A percentile compares a stretch with the other conserved stretches of the same genome.
These are phyloP conservation scores for Rhynchosporium secalis DNA, from an alignment of 2,329 filamentous ascomycete species.

Conservation along the genomic window DNA sequence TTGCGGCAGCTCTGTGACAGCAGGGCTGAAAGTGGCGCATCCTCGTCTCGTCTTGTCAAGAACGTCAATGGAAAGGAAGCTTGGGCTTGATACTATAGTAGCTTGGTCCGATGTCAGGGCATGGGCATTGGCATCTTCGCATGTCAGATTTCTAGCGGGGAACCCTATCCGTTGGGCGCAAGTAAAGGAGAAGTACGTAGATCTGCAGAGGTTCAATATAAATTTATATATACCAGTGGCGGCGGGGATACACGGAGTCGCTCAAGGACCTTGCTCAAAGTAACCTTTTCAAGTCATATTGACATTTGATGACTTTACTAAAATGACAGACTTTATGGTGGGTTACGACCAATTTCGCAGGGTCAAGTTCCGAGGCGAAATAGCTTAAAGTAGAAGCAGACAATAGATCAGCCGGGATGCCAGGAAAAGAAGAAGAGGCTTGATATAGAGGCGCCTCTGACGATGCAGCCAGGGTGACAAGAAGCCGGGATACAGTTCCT, in stretches of 20 bases:
- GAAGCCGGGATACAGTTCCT: background rate
- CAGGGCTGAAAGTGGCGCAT: constrained; percentile 19
- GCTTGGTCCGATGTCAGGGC: constrained; percentile 9
- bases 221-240: constrained; percentile 12
- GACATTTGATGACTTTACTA: too few relatives aligned
- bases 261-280: too few relatives aligned
- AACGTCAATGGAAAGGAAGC: background rate
- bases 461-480: constrained; percentile 15
- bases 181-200: background rate
- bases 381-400: background rate
- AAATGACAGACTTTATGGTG: too few relatives aligned
- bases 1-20: constrained; percentile 22
- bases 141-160: background rate
- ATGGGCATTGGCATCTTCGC: background rate
- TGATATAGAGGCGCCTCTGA: constrained; percentile 25
- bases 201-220: background rate
- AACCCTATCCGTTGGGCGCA: background rate
- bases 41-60: background rate
- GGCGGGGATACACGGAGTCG: background rate
- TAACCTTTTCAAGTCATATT: too few relatives aligned
- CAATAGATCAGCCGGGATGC: constrained; percentile 5
- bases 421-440: constrained; percentile 15
- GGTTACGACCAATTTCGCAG: too few relatives aligned
- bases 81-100: too few relatives aligned
- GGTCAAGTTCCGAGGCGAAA: too few relatives aligned